Percentiles rank a stretch among this genome's conserved stretches.
Conservation (phyloP, 345 rosid species). For the Euphorbia lathyris region DNA sequence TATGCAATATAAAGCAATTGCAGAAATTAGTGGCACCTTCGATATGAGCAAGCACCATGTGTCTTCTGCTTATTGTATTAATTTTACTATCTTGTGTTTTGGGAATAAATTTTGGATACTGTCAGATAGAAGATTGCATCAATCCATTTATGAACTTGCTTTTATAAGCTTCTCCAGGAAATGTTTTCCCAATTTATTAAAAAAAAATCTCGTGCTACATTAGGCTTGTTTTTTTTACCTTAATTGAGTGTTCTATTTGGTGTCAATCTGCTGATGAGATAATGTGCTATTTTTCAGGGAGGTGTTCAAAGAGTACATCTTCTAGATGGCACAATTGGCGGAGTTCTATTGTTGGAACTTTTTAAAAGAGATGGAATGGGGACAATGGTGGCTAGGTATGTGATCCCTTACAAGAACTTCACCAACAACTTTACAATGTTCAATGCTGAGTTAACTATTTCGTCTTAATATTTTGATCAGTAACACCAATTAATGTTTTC, state of each 20-base stretch:
- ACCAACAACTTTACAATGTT: neutral
- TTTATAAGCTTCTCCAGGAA: neutral
- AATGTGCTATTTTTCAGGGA: constrained; percentile 52
- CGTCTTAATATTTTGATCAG: neutral
- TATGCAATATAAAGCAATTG: neutral
- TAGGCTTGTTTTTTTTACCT: constrained; percentile 3
- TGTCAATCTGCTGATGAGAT: constrained; percentile 5
- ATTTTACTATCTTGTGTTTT: neutral
- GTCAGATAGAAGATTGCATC: neutral
- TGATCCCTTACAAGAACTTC: neutral
- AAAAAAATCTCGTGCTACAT: too few species aligned
- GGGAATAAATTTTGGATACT: neutral
- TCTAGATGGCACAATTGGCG: constrained; percentile 87
- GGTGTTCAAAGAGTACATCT: constrained; percentile 98
- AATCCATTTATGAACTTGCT: neutral
- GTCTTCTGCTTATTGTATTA: too few species aligned
- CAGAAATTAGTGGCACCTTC: neutral
- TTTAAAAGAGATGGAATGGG: constrained; percentile 99
- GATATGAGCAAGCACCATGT: neutral
- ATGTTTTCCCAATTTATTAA: neutral
- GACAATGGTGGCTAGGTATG: constrained; percentile 97
- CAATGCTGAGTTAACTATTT: neutral
- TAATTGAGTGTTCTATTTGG: neutral
- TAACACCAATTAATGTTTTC: neutral
- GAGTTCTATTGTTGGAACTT: constrained; percentile 73